These are phyloP conservation scores for Trichoderma atroviride DNA, from an alignment of 2,329 filamentous ascomycete species.

Conservation along the genomic window DNA sequence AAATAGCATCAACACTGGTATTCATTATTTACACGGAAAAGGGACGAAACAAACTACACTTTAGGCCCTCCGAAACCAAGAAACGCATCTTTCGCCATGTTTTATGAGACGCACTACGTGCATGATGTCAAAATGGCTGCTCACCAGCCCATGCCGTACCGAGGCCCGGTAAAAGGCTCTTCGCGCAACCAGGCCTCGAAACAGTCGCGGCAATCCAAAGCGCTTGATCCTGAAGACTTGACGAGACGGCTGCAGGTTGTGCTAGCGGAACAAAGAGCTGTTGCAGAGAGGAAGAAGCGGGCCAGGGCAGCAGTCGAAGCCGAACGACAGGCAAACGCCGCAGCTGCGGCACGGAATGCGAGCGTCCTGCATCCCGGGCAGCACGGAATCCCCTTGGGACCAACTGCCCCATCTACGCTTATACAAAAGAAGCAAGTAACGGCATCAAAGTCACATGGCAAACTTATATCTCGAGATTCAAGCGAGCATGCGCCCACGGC, in stretches of 20 bases:
- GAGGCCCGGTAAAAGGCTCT: slow-evolving; percentile 24
- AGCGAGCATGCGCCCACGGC: slow-evolving; percentile 3
- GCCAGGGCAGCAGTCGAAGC: slow-evolving; percentile 33
- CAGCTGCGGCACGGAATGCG: background rate
- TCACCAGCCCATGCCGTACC: slow-evolving; percentile 12
- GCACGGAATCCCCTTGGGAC: slow-evolving; percentile 15
- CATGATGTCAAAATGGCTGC: slow-evolving; percentile 27
- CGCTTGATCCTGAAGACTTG: slow-evolving; percentile 59
- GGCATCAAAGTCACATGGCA: background rate
- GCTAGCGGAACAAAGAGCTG: slow-evolving; percentile 52
- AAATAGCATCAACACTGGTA: background rate
- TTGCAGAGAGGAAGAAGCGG: slow-evolving; percentile 41
- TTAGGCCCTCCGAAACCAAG: background rate
- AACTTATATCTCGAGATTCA: background rate
- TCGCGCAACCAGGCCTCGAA: slow-evolving; percentile 18
- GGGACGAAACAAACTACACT: background rate
- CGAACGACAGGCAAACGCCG: slow-evolving; percentile 25
- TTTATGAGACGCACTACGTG: slow-evolving; percentile 30
- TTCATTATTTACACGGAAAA: background rate
- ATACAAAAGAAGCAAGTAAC: slow-evolving; percentile 15
- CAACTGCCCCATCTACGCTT: slow-evolving; percentile 1
- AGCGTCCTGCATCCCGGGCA: background rate
- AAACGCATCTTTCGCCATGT: slow-evolving; percentile 11
- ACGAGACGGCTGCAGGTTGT: slow-evolving; percentile 55
- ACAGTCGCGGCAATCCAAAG: slow-evolving; percentile 34